Percentiles rank a stretch among this genome's conserved stretches.
Conservation (phyloP, 192 early-diverging fungal species). For the Linnemannia zychae region DNA sequence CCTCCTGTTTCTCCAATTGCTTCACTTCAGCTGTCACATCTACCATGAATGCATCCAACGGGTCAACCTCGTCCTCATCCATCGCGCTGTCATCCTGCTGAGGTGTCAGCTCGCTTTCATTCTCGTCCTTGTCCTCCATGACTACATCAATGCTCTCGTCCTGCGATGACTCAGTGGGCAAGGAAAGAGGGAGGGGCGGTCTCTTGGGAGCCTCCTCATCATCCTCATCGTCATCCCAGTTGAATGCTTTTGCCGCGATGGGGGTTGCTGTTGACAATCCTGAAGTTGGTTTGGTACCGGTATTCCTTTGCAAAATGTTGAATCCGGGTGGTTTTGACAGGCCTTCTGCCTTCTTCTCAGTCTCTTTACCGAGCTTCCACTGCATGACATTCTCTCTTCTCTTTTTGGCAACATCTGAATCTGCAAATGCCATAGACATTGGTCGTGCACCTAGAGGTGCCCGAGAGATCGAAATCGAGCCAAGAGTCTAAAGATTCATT, state of each 20-base stretch:
- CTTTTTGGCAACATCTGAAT: constrained; percentile 77
- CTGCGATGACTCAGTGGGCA: constrained; percentile 6
- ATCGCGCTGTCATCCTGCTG: constrained; percentile 39
- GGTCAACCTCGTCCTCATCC: constrained; percentile 71
- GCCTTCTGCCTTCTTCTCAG: constrained; percentile 60
- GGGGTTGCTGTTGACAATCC: constrained; percentile 11
- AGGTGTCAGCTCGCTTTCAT: not conserved
- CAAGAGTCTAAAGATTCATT: constrained; percentile 23
- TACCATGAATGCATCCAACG: constrained; percentile 91
- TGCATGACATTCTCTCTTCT: constrained; percentile 85
- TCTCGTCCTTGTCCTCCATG: constrained; percentile 24
- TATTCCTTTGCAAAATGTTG: not conserved
- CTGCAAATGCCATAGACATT: constrained; percentile 47
- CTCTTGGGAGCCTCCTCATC: constrained; percentile 60
- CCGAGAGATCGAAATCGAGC: constrained; percentile 30
- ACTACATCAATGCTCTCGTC: constrained; percentile 34
- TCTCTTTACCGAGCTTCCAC: constrained; percentile 82
- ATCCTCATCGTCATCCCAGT: constrained; percentile 74
- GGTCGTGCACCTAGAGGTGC: constrained; percentile 32
- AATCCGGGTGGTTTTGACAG: constrained; percentile 48
- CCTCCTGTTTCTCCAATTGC: constrained; percentile 75
- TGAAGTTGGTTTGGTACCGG: not conserved
- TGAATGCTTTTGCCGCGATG: constrained; percentile 66
- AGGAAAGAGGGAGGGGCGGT: not conserved
- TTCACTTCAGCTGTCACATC: constrained; percentile 82